Base-by-base conservation (phyloP, 2,329 filamentous ascomycete species). In the Nemania sp. region DNA sequence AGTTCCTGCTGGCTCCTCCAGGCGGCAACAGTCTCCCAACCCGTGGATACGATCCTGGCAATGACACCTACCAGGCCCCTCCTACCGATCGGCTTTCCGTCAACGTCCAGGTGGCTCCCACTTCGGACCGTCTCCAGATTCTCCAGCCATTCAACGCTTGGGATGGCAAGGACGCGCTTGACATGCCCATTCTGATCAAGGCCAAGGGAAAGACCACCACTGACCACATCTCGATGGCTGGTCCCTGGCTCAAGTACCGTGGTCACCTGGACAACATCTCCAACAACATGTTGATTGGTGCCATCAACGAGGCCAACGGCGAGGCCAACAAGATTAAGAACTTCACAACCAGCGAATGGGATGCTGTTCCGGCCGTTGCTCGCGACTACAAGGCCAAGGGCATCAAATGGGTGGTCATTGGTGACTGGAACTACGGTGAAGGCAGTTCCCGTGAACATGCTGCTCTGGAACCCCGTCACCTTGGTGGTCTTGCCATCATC, bases 381-480 rank as follows among this genome's bases (percentile, higher is more conserved):
- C 91, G 93, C 81, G 91, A 96, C 80, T 97, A 97, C 87, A 99
- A 99, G 88, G 86, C 88, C 75, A 92, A 94, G 80, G 91, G 91
- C 57, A 88, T 97, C 75, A 86, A 86, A 78, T 99, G 94, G 94
- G 92, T 97, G 71, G 94, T 99, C 63, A 77, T 99, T 71, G 94
- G 94, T 80, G 94, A 97, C 84, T 97, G 91, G 91, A 99, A 99
- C 84, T 97, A 97, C 78, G 94, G 94, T 64, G 94, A 99, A 80
- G 94, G 94, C 67, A 90, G 86, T 73, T 97, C 94, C 61, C 91
- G 94, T 83, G 94, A 99, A 82, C 94, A 99, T 75, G 94, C 94
- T 66, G 94, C 94, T 75, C 86, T 99, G 59, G 93, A 99, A 82
- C 94, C 94, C 72, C 88, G 94, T 73, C 93, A 97, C 80, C 87